Evolutionary conservation across 805 yeast genomes (phyloP).

Genomic region (Hanseniaspora mollemarum): DNA sequence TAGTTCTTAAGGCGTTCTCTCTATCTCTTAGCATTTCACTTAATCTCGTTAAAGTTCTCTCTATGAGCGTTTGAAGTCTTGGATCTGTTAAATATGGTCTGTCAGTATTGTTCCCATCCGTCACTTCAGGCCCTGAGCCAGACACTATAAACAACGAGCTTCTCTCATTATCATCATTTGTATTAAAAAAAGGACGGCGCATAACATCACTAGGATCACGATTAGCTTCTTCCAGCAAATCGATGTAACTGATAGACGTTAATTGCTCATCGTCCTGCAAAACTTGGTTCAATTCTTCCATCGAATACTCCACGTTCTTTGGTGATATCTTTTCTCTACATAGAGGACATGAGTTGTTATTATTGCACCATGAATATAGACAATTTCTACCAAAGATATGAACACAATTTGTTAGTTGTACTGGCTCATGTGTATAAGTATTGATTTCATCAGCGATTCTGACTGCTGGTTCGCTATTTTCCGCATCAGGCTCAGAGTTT

Average conservation of each 20-base stretch:
- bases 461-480: too few species aligned
- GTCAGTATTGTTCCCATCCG: conserved; percentile 18
- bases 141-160: not conserved
- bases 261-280: conserved; percentile 17
- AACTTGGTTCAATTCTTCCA: conserved; percentile 18
- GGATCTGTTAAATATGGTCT: not conserved
- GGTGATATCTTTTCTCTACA: conserved; percentile 52
- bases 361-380: conserved; percentile 67
- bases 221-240: conserved; percentile 20
- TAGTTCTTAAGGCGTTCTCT: not conserved
- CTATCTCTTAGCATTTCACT: not conserved
- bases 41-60: conserved; percentile 6
- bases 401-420: conserved; percentile 61
- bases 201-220: conserved; percentile 14
- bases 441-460: conserved; percentile 9
- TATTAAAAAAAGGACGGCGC: conserved; percentile 5
- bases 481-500: too few species aligned
- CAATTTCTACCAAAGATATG: conserved; percentile 85
- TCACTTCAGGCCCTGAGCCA: conserved; percentile 19
- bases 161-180: conserved; percentile 8
- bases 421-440: conserved; percentile 49
- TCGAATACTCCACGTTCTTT: conserved; percentile 21
- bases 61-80: not conserved
- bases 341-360: conserved; percentile 70
- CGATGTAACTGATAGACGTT: conserved; percentile 20